Evolutionary conservation across 495 filamentous ascomycete species (phyloP), one percentile per base, ranked within the genome.

Genomic region (Beverwykella pulmonaria): DNA sequence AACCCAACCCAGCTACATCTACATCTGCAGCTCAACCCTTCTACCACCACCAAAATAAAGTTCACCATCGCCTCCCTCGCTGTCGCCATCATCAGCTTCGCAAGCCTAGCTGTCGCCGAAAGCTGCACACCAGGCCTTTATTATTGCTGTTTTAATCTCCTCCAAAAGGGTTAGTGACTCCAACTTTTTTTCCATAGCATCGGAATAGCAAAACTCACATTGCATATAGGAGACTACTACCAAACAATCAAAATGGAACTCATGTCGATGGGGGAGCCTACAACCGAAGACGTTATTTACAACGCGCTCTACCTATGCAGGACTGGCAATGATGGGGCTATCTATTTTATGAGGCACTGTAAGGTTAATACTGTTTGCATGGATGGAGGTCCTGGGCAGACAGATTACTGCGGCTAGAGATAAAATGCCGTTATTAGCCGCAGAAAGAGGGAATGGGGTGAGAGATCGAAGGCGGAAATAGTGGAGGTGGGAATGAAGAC

Each of bases 31-130:
- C 46, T 15, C n/a, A 7, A 7, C 5, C 6, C 6, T 5, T 6
- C 6, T n/a, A 4, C 46, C 17, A 23, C 46, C 22, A 48, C 46
- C n/a, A 48, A 48, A 48, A 48, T 48, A 15, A 48, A 48, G 46
- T 8, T 48, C 46, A 48, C 46, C 46, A 23, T 48, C n/a, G 46
- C 46, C n/a, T 48, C 46, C n/a, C 46, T 48, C 46, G 46, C 46
- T 15, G 17, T 48, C 46, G n/a, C 46, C 46, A 48, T 48, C n/a
- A 15, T 15, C 17, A 48, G 46, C 22, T 48, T 48, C 46, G 46
- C 46, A 8, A 48, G 22, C 46, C 46, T 48, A 8, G n/a, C 46
- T 15, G n/a, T 48, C 46, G 46, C 46, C 46, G 46, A 48, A 6
- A 48, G 17, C 46, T 48, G 46, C 46, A 48, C 46, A 48, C 46